These are phyloP conservation scores for Diaporthe sp. DNA, from an alignment of 2,329 filamentous ascomycete species.

Conservation along the genomic window DNA sequence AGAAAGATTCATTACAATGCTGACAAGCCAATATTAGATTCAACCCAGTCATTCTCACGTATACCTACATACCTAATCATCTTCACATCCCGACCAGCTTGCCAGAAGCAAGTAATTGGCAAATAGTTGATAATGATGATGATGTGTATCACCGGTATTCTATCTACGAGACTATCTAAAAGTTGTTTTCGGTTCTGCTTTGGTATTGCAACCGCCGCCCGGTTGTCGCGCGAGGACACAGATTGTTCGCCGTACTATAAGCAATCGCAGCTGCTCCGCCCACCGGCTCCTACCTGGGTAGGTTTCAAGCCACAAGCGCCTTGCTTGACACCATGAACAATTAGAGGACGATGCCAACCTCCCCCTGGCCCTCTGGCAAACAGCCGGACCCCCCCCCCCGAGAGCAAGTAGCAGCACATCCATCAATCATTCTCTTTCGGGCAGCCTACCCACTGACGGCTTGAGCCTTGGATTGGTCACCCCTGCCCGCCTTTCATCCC, in stretches of 20 bases:
- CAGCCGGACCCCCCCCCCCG: neutral
- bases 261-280: slow-evolving; percentile 2
- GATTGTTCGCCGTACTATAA: slow-evolving; percentile 27
- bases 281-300: neutral
- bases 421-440: neutral
- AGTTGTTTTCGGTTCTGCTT: slow-evolving; percentile 18
- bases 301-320: slow-evolving; percentile 17
- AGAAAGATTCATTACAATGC: neutral
- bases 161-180: slow-evolving; percentile 42
- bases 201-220: neutral
- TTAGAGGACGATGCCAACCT: slow-evolving; percentile 6
- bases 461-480: neutral
- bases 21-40: neutral
- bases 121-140: slow-evolving; percentile 24
- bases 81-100: neutral
- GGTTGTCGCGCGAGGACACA: slow-evolving; percentile 11
- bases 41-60: neutral
- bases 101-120: slow-evolving; percentile 11
- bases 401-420: slow-evolving; percentile 1
- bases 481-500: neutral
- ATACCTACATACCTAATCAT: neutral
- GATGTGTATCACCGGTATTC: slow-evolving; percentile 42
- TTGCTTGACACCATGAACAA: slow-evolving; percentile 22
- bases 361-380: neutral
- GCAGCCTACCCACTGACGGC: neutral